A percentile compares a stretch with the other conserved stretches of the same genome.
Conservation (phyloP, 1,139 yeast genomes). For the Debaryomyces sp. region DNA sequence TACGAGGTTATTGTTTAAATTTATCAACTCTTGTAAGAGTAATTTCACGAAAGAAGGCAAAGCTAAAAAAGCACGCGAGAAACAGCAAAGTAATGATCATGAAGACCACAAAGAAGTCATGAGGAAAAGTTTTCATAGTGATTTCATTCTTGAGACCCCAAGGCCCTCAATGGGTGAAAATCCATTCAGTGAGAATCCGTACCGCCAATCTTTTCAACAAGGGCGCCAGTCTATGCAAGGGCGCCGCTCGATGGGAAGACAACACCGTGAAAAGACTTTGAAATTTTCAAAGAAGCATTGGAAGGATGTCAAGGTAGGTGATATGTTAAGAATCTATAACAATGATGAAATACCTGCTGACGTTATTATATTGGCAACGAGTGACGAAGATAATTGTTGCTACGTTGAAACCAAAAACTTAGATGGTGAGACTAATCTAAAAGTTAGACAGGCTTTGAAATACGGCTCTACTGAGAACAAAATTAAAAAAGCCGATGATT, state of each 20-base stretch:
- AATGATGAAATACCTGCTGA: constrained; percentile 66
- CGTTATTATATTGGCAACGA: constrained; percentile 50
- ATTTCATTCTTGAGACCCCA: constrained; percentile 17
- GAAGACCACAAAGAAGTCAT: constrained; percentile 8
- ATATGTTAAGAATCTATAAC: constrained; percentile 51
- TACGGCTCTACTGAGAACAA: constrained; percentile 40
- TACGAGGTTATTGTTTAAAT: constrained; percentile 32
- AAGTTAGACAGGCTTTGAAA: constrained; percentile 52
- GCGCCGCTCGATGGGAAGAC: constrained; percentile 16
- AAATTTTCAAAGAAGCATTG: constrained; percentile 44
- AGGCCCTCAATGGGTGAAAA: constrained; percentile 19
- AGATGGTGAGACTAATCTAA: constrained; percentile 64
- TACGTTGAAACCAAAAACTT: constrained; percentile 61
- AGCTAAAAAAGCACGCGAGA: constrained; percentile 32
- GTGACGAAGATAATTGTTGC: constrained; percentile 57
- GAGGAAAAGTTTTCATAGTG: constrained; percentile 42
- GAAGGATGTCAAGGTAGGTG: constrained; percentile 61
- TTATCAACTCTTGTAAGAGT: constrained; percentile 31
- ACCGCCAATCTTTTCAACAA: constrained; percentile 26
- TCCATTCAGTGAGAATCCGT: constrained; percentile 24
- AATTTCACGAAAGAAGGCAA: constrained; percentile 43
- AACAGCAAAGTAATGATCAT: constrained; percentile 13
- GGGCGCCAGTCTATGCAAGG: constrained; percentile 27
- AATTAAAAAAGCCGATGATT: constrained; percentile 46
- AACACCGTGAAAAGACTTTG: constrained; percentile 21